Evolutionary conservation across 169 alveolate genomes (phyloP), one percentile per base, ranked within the genome.

Genomic region (Eimeria praecox): DNA sequence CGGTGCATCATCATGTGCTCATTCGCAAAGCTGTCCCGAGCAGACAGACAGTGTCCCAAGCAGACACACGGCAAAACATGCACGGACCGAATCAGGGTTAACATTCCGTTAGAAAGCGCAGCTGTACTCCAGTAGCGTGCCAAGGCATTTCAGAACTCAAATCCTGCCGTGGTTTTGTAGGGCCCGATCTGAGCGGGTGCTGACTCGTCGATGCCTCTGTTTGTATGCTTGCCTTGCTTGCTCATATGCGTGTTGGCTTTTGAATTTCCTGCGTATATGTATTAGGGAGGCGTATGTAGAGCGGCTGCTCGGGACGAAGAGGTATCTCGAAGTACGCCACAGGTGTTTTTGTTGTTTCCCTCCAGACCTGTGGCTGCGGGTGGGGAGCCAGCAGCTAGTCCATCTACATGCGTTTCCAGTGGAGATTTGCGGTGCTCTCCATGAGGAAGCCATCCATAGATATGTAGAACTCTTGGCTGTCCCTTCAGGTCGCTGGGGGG

Each of bases 271-370:
- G 1, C 0, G 83, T 20, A 0, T 73, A 33, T 38, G 16, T 52
- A 38, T 38, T 30, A 87, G 93, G 93, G 40, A 62, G 66, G 93
- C 27, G 10, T 87, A 87, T 30, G 35, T 62, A 24, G 64, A 87
- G 46, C 44, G 49, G 80, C 93, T 87, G 62, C 82, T n/a, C 42
- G 93, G 93, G 30, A 62, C 82, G 82, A 87, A 87, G 49, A 56
- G 93, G 56, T 87, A 87, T 49, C 64, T 87, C 78, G 93, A 87
- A 40, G 93, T 87, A 62, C n/a, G 93, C 10, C 27, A 0, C 8
- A 10, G 38, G 38, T n/a, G 24, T 30, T 27, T 80, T 35, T n/a
- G 42, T 38, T 38, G 54, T 18, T 73, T 38, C 83, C 20, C 10
- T 73, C 44, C 22, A 69, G 46, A 33, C 49, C 83, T 38, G 54